Evolutionary conservation across 1,284 basidiomycete genomes (phyloP), one percentile per base, ranked within the genome.

Genomic region (Tremellales sp.): DNA sequence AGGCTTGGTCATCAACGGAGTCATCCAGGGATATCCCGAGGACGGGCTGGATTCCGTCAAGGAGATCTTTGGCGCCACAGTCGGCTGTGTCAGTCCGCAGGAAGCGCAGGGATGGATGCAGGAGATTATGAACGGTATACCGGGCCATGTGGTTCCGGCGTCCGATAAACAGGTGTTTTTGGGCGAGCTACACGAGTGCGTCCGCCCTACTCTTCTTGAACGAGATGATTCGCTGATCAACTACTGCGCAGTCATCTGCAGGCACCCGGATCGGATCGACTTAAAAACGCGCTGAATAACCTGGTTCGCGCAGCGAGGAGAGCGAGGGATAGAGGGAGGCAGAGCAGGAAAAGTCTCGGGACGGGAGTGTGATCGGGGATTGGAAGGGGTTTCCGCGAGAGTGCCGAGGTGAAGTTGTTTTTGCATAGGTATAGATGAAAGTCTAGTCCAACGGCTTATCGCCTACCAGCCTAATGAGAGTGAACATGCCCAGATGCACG

Each of bases 11-110:
- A 75, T 97, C 35, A 75, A 78, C 24, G 91, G 93, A 2, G 76
- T 97, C 14, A 82, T 91, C 3, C 82, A 83, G 25, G 83, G 86
- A 50, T 97, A 93, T 68, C 87, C 88, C 3, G 91, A 93, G 60
- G 93, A 97, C 52, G 79, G 83, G 2, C 78, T 85, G 24, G 79
- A 85, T 6, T 71, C 78, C 36, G 83, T 92, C 27, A 81, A 90
- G 36, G 82, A 83, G 2, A 82, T 95, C 54, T 79, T 97, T 63
- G 80, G 87, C 28, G 76, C 82, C 25, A 68, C 93, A 38, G 79
- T 84, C 25, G 37, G 37, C n/a, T 27, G 44, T n/a, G 66, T 82
- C 12, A 87, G 86, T 78, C 78, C 86, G 0, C 68, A 76, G 6
- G 81, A 86, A 62, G 71, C 93, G 43, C 73, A 84, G 16, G 65